These are phyloP conservation scores for Talaromyces atroroseus DNA, from an alignment of 2,329 filamentous ascomycete species.

Conservation along the genomic window DNA sequence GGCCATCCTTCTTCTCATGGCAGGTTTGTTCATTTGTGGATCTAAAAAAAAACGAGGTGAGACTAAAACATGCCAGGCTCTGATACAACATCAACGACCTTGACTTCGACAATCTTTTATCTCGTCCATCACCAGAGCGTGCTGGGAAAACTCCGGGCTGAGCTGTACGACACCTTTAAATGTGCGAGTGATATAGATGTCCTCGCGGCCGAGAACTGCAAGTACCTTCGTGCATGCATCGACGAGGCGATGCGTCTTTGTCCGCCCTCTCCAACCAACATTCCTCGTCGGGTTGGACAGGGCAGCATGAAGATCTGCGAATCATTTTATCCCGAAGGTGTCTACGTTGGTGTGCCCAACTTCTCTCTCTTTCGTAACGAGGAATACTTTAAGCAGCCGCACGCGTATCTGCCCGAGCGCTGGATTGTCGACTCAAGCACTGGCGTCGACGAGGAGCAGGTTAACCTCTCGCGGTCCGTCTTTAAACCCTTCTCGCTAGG, in stretches of 20 bases:
- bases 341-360: neutral
- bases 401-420: neutral
- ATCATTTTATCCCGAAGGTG: neutral
- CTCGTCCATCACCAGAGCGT: too few species aligned
- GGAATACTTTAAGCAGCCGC: neutral
- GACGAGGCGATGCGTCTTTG: neutral
- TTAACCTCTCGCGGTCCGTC: neutral
- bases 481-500: neutral
- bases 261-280: neutral
- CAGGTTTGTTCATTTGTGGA: too few species aligned
- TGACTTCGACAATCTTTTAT: too few species aligned
- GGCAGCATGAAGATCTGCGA: neutral
- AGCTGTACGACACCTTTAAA: too few species aligned
- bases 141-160: too few species aligned
- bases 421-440: neutral
- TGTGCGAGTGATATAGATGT: too few species aligned
- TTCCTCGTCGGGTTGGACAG: neutral
- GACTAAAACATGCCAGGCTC: too few species aligned
- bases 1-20: too few species aligned
- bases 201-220: too few species aligned
- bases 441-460: neutral
- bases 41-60: too few species aligned
- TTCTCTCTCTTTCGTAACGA: neutral
- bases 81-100: too few species aligned
- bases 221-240: conserved; percentile 1